Conservation (phyloP, 1,284 basidiomycete genomes). For the Irpex lacteus region DNA sequence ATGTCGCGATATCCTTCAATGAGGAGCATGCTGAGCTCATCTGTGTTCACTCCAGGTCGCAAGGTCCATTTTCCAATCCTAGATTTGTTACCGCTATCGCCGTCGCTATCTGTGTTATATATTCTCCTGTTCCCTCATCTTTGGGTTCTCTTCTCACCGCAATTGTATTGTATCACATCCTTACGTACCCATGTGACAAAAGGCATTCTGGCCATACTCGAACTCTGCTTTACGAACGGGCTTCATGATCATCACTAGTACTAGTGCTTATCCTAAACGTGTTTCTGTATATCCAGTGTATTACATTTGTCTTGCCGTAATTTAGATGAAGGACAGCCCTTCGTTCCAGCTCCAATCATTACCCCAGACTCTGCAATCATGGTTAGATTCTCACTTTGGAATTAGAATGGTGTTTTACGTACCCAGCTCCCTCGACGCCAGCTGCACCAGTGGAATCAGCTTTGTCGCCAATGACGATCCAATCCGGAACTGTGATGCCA, state of each 20-base stretch:
- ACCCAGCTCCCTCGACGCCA: slow-evolving; percentile 75
- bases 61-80: slow-evolving; percentile 69
- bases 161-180: slow-evolving; percentile 79
- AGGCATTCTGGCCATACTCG: slow-evolving; percentile 39
- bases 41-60: slow-evolving; percentile 48
- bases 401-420: slow-evolving; percentile 24
- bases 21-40: slow-evolving; percentile 4
- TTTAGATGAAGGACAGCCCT: slow-evolving; percentile 48
- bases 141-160: slow-evolving; percentile 38
- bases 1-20: slow-evolving; percentile 29
- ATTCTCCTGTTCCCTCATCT: slow-evolving; percentile 36
- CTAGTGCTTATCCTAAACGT: slow-evolving; percentile 34
- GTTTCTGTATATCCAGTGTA: slow-evolving; percentile 38
- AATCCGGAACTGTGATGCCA: slow-evolving; percentile 72
- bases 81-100: slow-evolving; percentile 53
- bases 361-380: slow-evolving; percentile 38
- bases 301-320: slow-evolving; percentile 34
- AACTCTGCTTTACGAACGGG: slow-evolving; percentile 44
- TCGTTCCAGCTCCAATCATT: slow-evolving; percentile 55
- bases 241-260: slow-evolving; percentile 29
- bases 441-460: slow-evolving; percentile 61
- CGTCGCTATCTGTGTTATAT: slow-evolving; percentile 62
- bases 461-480: slow-evolving; percentile 57
- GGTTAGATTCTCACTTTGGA: neutral
- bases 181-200: slow-evolving; percentile 43